Conservation (phyloP, 208 protist genomes). For the Wallacemonas collosoma region DNA sequence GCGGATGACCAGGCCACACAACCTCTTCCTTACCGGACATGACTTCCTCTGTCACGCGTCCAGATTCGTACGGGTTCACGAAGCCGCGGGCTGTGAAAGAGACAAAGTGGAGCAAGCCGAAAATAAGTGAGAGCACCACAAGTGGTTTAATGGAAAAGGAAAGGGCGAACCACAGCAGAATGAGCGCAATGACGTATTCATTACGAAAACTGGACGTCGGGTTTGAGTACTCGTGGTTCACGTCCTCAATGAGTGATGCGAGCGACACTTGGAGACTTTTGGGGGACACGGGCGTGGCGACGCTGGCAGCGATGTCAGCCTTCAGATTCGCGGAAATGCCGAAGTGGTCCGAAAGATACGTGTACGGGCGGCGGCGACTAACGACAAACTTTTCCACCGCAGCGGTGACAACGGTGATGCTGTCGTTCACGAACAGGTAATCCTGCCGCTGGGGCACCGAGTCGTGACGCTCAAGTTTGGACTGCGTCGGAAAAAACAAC, state of each 20-base stretch:
- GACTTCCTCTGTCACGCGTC: conserved; percentile 46
- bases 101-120: conserved; percentile 39
- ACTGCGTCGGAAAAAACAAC: conserved; percentile 83
- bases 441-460: conserved; percentile 79
- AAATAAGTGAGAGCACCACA: conserved; percentile 30
- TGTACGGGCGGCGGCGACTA: conserved; percentile 73
- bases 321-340: conserved; percentile 53
- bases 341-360: conserved; percentile 91
- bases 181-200: conserved; percentile 40
- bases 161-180: conserved; percentile 39
- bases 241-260: conserved; percentile 52
- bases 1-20: conserved; percentile 24
- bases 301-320: conserved; percentile 4
- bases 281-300: conserved; percentile 19
- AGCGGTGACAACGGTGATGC: conserved; percentile 33
- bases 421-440: conserved; percentile 76
- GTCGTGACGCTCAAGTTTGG: conserved; percentile 67
- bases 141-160: conserved; percentile 48
- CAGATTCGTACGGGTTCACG: conserved; percentile 37
- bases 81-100: conserved; percentile 40
- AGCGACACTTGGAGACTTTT: conserved; percentile 40
- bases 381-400: conserved; percentile 84
- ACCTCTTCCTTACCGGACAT: conserved; percentile 43
- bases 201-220: conserved; percentile 49
- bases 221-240: conserved; percentile 74